Conservation (phyloP, 2,329 filamentous ascomycete genomes). For the Microcyclospora tardicrescens region DNA sequence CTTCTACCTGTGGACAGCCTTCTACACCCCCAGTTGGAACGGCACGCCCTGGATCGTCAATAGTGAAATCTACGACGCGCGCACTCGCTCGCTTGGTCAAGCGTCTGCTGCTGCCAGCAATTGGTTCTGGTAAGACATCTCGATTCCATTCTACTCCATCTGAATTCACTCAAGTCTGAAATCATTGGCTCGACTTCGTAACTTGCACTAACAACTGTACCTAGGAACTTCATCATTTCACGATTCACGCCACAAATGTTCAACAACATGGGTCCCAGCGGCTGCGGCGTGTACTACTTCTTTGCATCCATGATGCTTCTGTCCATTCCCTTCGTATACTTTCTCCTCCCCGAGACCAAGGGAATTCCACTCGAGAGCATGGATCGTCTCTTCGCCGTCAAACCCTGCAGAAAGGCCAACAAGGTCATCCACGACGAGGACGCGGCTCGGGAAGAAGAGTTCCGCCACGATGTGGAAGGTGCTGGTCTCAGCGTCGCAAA, state of each 20-base stretch:
- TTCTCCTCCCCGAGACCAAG: conserved; percentile 30
- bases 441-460: conserved; percentile 26
- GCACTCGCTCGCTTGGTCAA: conserved; percentile 55
- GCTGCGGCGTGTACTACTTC: conserved; percentile 31
- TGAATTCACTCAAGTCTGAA: too few species aligned
- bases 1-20: conserved; percentile 58
- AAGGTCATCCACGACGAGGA: conserved; percentile 27
- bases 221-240: conserved; percentile 57
- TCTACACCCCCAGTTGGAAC: conserved; percentile 45
- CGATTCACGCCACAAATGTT: conserved; percentile 56
- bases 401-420: conserved; percentile 30
- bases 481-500: conserved; percentile 25
- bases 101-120: conserved; percentile 59
- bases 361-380: conserved; percentile 33
- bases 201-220: conserved; percentile 32
- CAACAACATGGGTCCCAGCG: conserved; percentile 25
- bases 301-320: conserved; percentile 36
- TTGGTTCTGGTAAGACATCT: conserved; percentile 50
- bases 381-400: conserved; percentile 34
- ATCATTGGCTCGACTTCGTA: not conserved
- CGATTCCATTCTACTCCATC: too few species aligned
- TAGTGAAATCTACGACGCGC: conserved; percentile 60
- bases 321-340: conserved; percentile 32
- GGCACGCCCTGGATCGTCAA: conserved; percentile 62
- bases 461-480: conserved; percentile 28